Conservation (phyloP, 1,284 basidiomycete genomes). For the Kwoniella shivajii region DNA sequence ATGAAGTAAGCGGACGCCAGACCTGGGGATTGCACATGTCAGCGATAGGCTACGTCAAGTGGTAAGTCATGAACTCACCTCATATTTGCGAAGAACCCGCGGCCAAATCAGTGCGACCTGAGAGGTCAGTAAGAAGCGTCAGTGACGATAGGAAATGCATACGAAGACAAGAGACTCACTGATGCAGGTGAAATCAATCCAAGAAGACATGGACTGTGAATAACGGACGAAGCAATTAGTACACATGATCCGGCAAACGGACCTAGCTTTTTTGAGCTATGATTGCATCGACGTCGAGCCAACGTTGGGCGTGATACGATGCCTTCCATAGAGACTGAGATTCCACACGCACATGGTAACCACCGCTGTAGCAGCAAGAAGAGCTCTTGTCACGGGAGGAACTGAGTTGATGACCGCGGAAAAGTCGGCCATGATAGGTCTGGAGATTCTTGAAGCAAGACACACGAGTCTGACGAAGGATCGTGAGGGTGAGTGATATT, state of each 20-base stretch:
- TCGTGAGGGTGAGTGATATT: too few species aligned
- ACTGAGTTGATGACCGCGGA: conserved; percentile 22
- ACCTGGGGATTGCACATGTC: conserved; percentile 22
- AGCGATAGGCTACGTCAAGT: not conserved
- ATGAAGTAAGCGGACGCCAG: conserved; percentile 46
- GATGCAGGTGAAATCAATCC: conserved; percentile 27
- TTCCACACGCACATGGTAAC: conserved; percentile 31
- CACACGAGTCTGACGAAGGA: not conserved
- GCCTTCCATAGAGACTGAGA: not conserved
- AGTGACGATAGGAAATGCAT: not conserved
- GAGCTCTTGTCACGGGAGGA: conserved; percentile 37
- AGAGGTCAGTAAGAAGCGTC: not conserved
- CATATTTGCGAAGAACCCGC: conserved; percentile 22
- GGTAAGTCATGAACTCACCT: conserved; percentile 20
- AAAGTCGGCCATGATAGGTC: conserved; percentile 33
- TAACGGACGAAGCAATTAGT: too few species aligned
- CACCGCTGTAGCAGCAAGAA: conserved; percentile 27
- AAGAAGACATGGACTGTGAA: conserved; percentile 34
- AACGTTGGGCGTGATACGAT: too few species aligned
- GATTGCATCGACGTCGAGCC: too few species aligned
- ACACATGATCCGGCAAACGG: too few species aligned
- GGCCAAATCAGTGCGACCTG: conserved; percentile 37
- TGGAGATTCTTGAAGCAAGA: not conserved
- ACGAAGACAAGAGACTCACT: conserved; percentile 9
- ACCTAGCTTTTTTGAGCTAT: too few species aligned